These are phyloP conservation scores for Lepidium didymum DNA, from an alignment of 345 rosid genomes.

Conservation along the genomic window DNA sequence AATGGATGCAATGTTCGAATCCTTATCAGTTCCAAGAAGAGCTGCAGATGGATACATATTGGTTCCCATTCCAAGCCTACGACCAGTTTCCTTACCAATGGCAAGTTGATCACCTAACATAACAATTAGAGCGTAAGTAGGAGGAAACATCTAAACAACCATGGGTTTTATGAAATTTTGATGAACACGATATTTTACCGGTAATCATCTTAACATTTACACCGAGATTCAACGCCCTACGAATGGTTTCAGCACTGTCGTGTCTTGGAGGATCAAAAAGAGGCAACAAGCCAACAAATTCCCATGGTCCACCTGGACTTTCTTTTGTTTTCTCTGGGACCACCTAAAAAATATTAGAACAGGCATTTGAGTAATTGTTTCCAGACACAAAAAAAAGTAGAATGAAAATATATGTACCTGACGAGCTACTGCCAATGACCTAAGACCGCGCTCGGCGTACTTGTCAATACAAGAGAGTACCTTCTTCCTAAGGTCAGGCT, in stretches of 20 bases:
- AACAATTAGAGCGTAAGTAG: conserved; percentile 2
- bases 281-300: conserved; percentile 57
- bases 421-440: conserved; percentile 81
- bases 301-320: conserved; percentile 72
- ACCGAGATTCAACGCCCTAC: conserved; percentile 66
- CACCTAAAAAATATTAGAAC: conserved; percentile 30
- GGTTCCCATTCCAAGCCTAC: conserved; percentile 96
- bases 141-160: neutral
- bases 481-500: conserved; percentile 53
- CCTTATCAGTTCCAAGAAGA: conserved; percentile 65
- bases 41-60: conserved; percentile 94
- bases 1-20: conserved; percentile 35
- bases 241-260: conserved; percentile 55
- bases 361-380: neutral
- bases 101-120: conserved; percentile 84
- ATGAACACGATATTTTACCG: conserved; percentile 29
- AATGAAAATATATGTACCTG: conserved; percentile 42
- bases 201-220: conserved; percentile 99
- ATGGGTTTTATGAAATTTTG: neutral
- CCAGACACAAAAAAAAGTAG: neutral
- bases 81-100: conserved; percentile 89
- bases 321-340: conserved; percentile 66
- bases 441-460: conserved; percentile 82
- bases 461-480: conserved; percentile 62
- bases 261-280: conserved; percentile 60